Evolutionary conservation across 495 filamentous ascomycete species (phyloP).

Genomic region (Neurospora sp.): DNA sequence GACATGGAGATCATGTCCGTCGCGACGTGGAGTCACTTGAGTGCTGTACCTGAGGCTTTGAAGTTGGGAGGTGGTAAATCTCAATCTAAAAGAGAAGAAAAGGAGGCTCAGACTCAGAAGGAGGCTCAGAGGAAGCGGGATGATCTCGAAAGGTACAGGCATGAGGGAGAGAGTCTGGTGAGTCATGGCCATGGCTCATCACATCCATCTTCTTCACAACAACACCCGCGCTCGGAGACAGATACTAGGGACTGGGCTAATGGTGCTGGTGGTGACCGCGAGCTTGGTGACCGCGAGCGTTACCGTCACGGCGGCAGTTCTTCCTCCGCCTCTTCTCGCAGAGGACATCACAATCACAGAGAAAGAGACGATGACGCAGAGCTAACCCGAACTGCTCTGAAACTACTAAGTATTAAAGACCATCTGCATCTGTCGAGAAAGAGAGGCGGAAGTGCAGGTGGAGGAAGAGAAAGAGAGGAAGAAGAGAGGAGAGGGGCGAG

Average conservation of each 20-base stretch:
- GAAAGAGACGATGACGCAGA: background rate
- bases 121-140: background rate
- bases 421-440: background rate
- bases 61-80: background rate
- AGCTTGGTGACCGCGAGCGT: constrained; percentile 14
- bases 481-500: background rate
- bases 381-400: background rate
- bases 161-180: background rate
- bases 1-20: background rate
- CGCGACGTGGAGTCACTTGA: background rate
- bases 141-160: background rate
- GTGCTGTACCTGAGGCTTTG: background rate
- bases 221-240: background rate
- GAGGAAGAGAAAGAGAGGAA: background rate
- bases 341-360: constrained; percentile 37
- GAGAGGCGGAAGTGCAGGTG: background rate
- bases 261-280: background rate
- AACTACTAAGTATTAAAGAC: background rate
- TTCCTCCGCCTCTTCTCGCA: constrained; percentile 75
- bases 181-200: background rate
- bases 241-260: background rate
- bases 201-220: background rate
- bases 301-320: background rate
- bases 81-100: background rate
- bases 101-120: background rate